Base-by-base conservation (phyloP, 2,329 filamentous ascomycete genomes). In the Pseudodiploospora longispora region DNA sequence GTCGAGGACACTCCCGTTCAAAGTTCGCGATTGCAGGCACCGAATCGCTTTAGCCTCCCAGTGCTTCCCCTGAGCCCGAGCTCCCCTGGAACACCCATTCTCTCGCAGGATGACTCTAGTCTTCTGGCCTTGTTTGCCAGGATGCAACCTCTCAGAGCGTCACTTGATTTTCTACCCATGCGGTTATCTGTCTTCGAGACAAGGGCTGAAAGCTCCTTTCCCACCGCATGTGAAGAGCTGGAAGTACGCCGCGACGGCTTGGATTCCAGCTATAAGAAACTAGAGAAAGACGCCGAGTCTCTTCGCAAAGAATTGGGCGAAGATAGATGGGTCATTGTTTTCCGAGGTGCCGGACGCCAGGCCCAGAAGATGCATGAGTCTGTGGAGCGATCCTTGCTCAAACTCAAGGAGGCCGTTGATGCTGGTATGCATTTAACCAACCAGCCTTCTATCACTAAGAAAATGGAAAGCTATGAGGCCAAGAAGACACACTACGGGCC, bases 321-420 rank as follows among this genome's bases (percentile, higher is more conserved):
- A 61, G 93, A 98, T 59, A 83, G 89, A 45, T 98, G 93, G 93
- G 83, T 98, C 36, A 76, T 94, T 42, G 90, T 97, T 32, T 98
- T 98, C 69, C 81, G 91, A 45, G 91, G 93, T 52, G 93, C 93
- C 10, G 90, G 89, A 10, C 78, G 85, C 46, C 89, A 96, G 64
- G 91, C 93, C 4, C 81, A 93, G 54, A 95, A 95, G 69, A 95
- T 98, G 89, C 91, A 88, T 59, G 88, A 95, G 54, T 96, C 90
- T 4, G 87, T 97, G 27, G 87, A 94, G 59, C 78, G 91, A 51
- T 95, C 89, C 59, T 80, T 94, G 47, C 66, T 72, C 38, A 95
- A 95, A 65, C 73, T 98, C 32, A 82, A 78, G 50, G 88, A 95
- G 58, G 82, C 81, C 4, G 71, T 95, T 10, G 87, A 95, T 47